These are phyloP conservation scores for Penicillium coffeae DNA, from an alignment of 495 filamentous ascomycete genomes.

Conservation along the genomic window DNA sequence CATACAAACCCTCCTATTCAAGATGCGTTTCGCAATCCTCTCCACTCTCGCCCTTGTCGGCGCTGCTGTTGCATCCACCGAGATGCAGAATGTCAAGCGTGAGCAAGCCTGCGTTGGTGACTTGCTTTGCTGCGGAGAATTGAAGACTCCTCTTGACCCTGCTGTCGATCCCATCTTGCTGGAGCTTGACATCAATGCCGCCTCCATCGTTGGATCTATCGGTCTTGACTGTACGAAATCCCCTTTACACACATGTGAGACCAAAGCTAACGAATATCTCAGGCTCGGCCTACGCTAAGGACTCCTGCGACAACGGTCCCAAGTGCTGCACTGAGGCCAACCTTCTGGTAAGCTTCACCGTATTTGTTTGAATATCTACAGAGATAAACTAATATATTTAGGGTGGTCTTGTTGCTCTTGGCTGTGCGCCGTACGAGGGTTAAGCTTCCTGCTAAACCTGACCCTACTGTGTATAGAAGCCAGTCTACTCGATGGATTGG, in stretches of 20 bases:
- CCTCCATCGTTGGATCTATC: slow-evolving; percentile 60
- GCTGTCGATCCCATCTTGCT: slow-evolving; percentile 73
- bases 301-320: slow-evolving; percentile 18
- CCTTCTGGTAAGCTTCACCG: slow-evolving; percentile 27
- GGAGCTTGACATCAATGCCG: slow-evolving; percentile 75
- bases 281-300: slow-evolving; percentile 27
- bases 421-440: slow-evolving; percentile 15
- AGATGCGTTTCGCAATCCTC: slow-evolving; percentile 30
- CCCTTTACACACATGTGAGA: not conserved
- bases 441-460: too few species aligned
- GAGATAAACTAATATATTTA: slow-evolving; percentile 4
- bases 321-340: slow-evolving; percentile 37
- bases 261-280: slow-evolving; percentile 1
- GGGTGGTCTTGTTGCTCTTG: slow-evolving; percentile 25
- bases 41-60: slow-evolving; percentile 23
- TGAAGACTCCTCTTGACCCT: slow-evolving; percentile 33
- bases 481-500: too few species aligned
- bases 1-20: slow-evolving; percentile 6
- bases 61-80: slow-evolving; percentile 19
- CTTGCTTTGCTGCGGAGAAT: slow-evolving; percentile 29
- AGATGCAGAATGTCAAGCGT: slow-evolving; percentile 8
- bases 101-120: slow-evolving; percentile 22
- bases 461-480: too few species aligned
- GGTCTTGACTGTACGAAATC: slow-evolving; percentile 32
- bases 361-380: not conserved